Evolutionary conservation across 345 rosid species (phyloP).

Genomic region (Populus simonii): DNA sequence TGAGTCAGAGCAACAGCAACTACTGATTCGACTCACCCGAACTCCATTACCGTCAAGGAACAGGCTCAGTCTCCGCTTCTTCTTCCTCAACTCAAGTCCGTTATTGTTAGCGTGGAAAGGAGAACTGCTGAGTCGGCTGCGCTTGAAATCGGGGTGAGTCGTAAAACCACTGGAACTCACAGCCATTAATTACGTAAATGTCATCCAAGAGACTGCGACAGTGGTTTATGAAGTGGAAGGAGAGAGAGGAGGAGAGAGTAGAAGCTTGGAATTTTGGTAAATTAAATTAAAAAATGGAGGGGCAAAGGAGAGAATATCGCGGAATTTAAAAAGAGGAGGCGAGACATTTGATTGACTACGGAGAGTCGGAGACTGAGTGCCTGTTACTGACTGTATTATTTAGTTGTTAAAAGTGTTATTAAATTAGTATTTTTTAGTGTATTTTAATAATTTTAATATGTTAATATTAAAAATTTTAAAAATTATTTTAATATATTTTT

Average conservation of each 20-base stretch:
- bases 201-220: constrained; percentile 42
- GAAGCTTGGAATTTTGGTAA: background rate
- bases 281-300: background rate
- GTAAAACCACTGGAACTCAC: constrained; percentile 54
- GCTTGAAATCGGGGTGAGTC: constrained; percentile 59
- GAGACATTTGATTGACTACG: background rate
- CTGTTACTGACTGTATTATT: too few relatives aligned
- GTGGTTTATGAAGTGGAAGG: background rate
- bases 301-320: background rate
- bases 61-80: constrained; percentile 30
- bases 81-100: constrained; percentile 30
- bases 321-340: background rate
- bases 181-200: constrained; percentile 53
- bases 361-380: too few relatives aligned
- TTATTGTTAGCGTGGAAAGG: constrained; percentile 14
- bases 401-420: too few relatives aligned
- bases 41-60: constrained; percentile 19
- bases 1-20: constrained; percentile 61
- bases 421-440: too few relatives aligned
- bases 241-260: constrained; percentile 1
- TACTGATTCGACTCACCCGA: constrained; percentile 25
- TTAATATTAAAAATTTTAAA: too few relatives aligned
- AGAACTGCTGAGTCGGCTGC: constrained; percentile 23
- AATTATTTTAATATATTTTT: too few relatives aligned
- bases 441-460: too few relatives aligned